A percentile compares a stretch with the other conserved stretches of the same genome.
Evolutionary conservation across 164 flowering plant species (phyloP).

Genomic region (Chimonanthus praecox): DNA sequence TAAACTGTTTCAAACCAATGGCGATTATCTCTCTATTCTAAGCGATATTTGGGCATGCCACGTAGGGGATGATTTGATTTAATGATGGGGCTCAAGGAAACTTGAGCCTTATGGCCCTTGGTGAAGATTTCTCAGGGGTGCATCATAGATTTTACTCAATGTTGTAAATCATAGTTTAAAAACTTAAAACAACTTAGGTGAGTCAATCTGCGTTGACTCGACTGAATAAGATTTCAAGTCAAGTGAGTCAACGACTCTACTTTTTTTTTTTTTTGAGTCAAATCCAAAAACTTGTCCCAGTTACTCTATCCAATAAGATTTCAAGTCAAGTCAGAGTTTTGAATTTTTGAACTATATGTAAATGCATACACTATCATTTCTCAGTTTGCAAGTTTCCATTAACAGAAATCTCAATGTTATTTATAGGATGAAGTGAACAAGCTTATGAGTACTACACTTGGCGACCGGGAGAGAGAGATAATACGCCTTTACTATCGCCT

Average conservation of each 20-base stretch:
- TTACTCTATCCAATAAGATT: too few relatives aligned
- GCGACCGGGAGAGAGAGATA: constrained; percentile 73
- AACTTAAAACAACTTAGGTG: too few relatives aligned
- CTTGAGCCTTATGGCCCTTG: neutral
- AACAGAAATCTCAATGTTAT: neutral
- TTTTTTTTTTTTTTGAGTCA: too few relatives aligned
- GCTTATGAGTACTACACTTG: constrained; percentile 56
- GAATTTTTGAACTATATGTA: too few relatives aligned
- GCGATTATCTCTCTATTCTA: neutral
- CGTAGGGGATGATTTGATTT: neutral
- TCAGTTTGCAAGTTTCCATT: too few relatives aligned
- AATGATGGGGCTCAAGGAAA: neutral
- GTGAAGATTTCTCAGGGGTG: neutral
- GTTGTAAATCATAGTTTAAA: neutral
- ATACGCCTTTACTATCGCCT: constrained; percentile 88
- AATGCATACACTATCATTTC: too few relatives aligned
- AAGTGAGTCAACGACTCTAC: too few relatives aligned
- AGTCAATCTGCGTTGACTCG: too few relatives aligned
- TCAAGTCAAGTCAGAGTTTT: too few relatives aligned
- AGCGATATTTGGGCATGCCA: neutral
- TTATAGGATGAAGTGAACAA: constrained; percentile 80
- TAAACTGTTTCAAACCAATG: neutral
- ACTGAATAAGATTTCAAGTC: too few relatives aligned
- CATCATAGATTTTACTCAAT: neutral
- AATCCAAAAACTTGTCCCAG: too few relatives aligned